phyloP scores from a whole-genome alignment of 1,139 yeast genomes.

The Nematodospora anomalae region DNA sequence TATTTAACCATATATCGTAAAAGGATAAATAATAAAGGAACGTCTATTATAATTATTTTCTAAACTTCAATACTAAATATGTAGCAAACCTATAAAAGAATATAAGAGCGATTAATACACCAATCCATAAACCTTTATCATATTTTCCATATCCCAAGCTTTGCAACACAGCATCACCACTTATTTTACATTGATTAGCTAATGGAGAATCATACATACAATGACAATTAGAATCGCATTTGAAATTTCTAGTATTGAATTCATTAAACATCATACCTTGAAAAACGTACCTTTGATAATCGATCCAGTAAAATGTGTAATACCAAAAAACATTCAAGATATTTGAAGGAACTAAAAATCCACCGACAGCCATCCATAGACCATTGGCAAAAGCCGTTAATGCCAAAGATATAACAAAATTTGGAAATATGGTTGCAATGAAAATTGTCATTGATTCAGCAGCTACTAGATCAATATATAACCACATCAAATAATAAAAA shows the following conservation, averaged over 20 bases:
- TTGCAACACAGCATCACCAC: constrained; percentile 34
- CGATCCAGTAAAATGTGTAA: constrained; percentile 40
- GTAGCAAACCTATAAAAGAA: constrained; percentile 23
- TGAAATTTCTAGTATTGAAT: constrained; percentile 26
- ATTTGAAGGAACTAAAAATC: constrained; percentile 34
- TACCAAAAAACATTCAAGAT: constrained; percentile 39
- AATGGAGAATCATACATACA: constrained; percentile 34
- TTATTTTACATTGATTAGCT: constrained; percentile 28
- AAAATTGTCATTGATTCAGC: constrained; percentile 42
- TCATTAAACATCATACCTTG: constrained; percentile 47
- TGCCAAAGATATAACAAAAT: constrained; percentile 39
- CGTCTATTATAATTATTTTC: constrained; percentile 6
- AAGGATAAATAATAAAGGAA: no score
- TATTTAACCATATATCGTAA: no score
- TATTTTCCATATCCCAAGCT: constrained; percentile 20
- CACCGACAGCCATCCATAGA: constrained; percentile 47
- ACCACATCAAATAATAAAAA: constrained; percentile 35
- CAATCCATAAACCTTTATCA: constrained; percentile 34
- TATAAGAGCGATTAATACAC: constrained; percentile 29
- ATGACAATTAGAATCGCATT: constrained; percentile 32
- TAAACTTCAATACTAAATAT: constrained; percentile 16
- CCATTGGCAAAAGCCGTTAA: constrained; percentile 42
- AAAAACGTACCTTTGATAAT: constrained; percentile 42
- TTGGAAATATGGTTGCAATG: constrained; percentile 33
- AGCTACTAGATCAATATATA: constrained; percentile 38